phyloP scores from a whole-genome alignment of 2,329 filamentous ascomycete species.

The Hymenoscyphus salicellus region DNA sequence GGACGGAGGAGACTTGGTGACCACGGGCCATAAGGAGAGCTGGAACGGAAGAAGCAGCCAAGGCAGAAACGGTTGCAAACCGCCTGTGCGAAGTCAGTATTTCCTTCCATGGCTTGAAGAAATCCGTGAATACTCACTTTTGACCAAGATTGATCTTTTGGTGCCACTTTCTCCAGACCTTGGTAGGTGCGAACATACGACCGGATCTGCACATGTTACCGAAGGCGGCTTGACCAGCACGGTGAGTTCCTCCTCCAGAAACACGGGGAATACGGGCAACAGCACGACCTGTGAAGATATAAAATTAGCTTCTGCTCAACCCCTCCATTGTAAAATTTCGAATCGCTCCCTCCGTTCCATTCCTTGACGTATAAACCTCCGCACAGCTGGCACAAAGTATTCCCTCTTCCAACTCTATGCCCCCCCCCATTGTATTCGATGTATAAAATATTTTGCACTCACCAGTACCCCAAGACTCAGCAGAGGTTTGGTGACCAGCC shows the following conservation, averaged over 20 bases:
- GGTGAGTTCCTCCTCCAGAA: conserved; percentile 99
- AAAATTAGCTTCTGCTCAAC: conserved; percentile 25
- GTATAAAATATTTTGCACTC: conserved; percentile 45
- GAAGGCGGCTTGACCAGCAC: conserved; percentile 98
- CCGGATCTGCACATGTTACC: conserved; percentile 99
- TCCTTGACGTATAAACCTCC: neutral
- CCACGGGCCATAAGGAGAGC: conserved; percentile 95
- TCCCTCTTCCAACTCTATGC: neutral
- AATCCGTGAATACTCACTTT: conserved; percentile 59
- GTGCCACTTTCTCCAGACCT: conserved; percentile 99
- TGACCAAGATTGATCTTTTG: conserved; percentile 99
- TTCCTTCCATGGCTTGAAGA: neutral
- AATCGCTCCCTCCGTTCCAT: conserved; percentile 1
- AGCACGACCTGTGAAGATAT: conserved; percentile 70
- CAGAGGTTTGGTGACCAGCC: conserved; percentile 99
- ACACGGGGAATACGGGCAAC: conserved; percentile 99
- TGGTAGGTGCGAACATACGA: conserved; percentile 99
- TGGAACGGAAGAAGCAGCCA: conserved; percentile 92
- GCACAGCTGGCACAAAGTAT: neutral
- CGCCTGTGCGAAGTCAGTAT: conserved; percentile 54
- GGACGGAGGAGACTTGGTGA: conserved; percentile 87
- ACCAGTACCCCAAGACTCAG: conserved; percentile 99
- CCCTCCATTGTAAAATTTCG: conserved; percentile 5
- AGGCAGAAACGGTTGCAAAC: conserved; percentile 94
- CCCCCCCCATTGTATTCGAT: conserved; percentile 23